Evolutionary conservation across 1,284 basidiomycete genomes (phyloP).

Genomic region (Sanghuangporus baumii): DNA sequence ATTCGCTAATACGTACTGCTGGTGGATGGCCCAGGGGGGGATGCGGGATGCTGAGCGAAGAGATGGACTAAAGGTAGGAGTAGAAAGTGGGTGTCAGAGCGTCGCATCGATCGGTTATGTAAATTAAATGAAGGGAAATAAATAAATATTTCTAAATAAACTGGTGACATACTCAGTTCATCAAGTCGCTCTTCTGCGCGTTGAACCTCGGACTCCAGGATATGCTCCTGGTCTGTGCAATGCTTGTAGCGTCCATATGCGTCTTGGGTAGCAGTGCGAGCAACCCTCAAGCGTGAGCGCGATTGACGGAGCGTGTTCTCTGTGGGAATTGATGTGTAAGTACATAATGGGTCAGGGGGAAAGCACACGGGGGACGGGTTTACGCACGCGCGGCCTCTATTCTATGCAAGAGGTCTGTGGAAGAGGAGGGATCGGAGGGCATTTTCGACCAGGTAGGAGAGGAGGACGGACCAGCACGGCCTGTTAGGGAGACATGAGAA

Average conservation of each 20-base stretch:
- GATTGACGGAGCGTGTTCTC: constrained; percentile 31
- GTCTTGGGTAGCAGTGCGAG: constrained; percentile 66
- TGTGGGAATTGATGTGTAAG: constrained; percentile 7
- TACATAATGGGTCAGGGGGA: not conserved
- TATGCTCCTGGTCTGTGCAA: constrained; percentile 59
- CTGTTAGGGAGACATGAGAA: not conserved
- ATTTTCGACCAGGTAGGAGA: constrained; percentile 10
- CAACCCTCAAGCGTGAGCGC: constrained; percentile 39
- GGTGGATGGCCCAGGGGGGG: not conserved
- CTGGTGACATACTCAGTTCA: constrained; percentile 48
- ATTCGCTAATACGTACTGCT: constrained; percentile 5
- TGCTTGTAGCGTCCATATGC: constrained; percentile 63
- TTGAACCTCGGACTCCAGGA: constrained; percentile 55
- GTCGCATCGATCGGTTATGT: constrained; percentile 7
- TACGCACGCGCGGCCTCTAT: constrained; percentile 13
- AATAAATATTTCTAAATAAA: constrained; percentile 11
- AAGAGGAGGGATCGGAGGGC: not conserved
- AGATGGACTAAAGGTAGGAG: not conserved
- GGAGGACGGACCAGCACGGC: not conserved
- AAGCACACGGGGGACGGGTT: not conserved
- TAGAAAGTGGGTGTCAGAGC: not conserved
- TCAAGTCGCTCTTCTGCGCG: constrained; percentile 65
- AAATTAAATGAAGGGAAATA: not conserved
- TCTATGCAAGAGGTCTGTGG: not conserved
- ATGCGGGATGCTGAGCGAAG: not conserved